Evolutionary conservation across 2,329 filamentous ascomycete genomes (phyloP), one percentile per base, ranked within the genome.

Genomic region (Epichloe gansuensis): DNA sequence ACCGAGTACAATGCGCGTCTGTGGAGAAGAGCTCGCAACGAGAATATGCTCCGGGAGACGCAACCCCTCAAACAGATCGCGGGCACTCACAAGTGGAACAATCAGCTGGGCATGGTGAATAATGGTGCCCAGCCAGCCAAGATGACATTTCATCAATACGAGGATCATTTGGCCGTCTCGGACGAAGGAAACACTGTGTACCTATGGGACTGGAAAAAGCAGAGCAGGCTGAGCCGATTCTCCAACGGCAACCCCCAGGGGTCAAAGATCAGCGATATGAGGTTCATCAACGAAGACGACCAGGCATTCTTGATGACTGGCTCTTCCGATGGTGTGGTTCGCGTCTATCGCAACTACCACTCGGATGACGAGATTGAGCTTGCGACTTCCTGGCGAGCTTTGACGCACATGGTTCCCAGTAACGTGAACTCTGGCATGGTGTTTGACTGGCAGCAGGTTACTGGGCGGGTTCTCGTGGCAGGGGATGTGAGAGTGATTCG

Each of bases 381-480:
- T 34, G 89, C 94, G 3, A 89, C 91, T 0, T 81, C 89, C 17
- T 97, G 94, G 81, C 82, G 93, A 46, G 93, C 93, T 4, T 71
- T 98, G 54, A 95, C 89, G 12, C 89, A 98, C 68, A 85, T 97
- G 64, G 86, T 97, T 5, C 89, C 90, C 4, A 95, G 88, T 66
- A 95, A 91, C 61, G 85, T 90, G 62, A 95, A 95, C 66, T 90
- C 90, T 1, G 93, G 93, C 23, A 85, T 98, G 69, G 91, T 97
- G 27, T 94, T 97, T 64, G 91, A 98, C 66, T 98, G 93, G 93
- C 91, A 97, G 66, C 93, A 98, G 70, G 90, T 94, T n/a, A 88
- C 89, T 59, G 93, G 93, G 7, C 87, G 89, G 55, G 84, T 95
- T 7, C 77, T 98, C n/a, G 93, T 97, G 35, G 93, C 93, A 11